Conservation (phyloP, 2,329 filamentous ascomycete genomes). For the Fusarium subglutinans region DNA sequence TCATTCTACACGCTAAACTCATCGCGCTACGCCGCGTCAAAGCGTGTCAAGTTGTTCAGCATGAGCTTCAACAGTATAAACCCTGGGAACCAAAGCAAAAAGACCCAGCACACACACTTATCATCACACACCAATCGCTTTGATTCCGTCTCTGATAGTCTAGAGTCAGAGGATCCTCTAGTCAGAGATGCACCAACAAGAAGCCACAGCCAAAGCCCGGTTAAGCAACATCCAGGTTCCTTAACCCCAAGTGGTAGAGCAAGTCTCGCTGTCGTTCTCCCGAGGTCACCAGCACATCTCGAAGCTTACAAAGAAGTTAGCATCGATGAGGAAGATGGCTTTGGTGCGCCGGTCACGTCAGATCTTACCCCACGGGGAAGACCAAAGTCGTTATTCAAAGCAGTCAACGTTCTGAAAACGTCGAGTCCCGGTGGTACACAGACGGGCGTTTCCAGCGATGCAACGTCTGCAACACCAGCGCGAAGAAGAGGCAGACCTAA, state of each 20-base stretch:
- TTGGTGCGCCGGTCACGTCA: constrained; percentile 25
- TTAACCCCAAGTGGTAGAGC: background rate
- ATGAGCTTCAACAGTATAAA: constrained; percentile 21
- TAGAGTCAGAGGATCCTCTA: constrained; percentile 37
- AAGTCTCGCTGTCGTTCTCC: constrained; percentile 36
- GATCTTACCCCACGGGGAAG: constrained; percentile 32
- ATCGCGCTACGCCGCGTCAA: constrained; percentile 3
- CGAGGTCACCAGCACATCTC: constrained; percentile 11
- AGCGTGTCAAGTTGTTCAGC: background rate
- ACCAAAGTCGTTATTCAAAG: constrained; percentile 8
- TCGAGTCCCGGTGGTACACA: background rate
- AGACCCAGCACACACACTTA: background rate
- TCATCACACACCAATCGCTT: background rate
- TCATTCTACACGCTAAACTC: background rate
- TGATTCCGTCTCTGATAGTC: constrained; percentile 8
- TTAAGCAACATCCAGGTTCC: constrained; percentile 6
- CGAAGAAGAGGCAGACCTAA: constrained; percentile 56
- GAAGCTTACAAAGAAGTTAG: constrained; percentile 1
- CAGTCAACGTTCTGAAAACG: background rate
- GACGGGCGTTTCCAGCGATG: constrained; percentile 4
- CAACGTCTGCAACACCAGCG: background rate
- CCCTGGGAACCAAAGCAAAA: background rate
- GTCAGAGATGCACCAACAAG: constrained; percentile 4
- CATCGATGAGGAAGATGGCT: constrained; percentile 3
- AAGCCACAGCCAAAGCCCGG: constrained; percentile 13